Base-by-base conservation (phyloP, 2,329 filamentous ascomycete species). In the Trichocomaceae sp. region DNA sequence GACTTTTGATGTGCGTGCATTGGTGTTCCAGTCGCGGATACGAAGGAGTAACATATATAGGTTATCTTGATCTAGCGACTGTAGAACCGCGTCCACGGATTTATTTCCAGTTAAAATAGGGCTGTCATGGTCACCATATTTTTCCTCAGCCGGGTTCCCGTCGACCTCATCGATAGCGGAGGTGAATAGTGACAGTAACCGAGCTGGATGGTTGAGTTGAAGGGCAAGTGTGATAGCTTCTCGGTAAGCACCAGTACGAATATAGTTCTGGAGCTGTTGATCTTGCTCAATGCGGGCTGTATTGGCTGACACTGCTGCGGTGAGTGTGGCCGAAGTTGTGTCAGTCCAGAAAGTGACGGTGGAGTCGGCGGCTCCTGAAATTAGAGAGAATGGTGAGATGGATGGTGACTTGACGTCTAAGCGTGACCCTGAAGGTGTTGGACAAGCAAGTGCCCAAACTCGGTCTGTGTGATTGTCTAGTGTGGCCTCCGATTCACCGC, bases 381-480 rank as follows among this genome's bases (percentile, higher is more conserved):
- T 86, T 51, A 99, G 82, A 49, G 84, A 84, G 37, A 52, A 56
- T 17, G 54, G 50, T 64, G 91, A 79, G 2, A 74, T 75, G n/a
- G 71, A 69, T 37, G 64, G 64, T 23, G 61, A 59, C 57, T 67
- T 66, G 31, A 62, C 60, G 41, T 69, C 63, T 37, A 61, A 58
- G 45, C 66, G 65, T 22, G 65, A 66, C 29, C 69, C 68, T 12
- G 67, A 70, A 8, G 70, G 65, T 3, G 65, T 78, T 66, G 46
- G 86, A 79, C 68, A 92, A 80, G 89, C 83, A 17, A 97, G 76
- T 0, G 90, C 90, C 91, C 91, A 96, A 1, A 97, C 91, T 55
- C 93, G 84, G 72, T 99, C 93, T 63, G 90, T 90, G 70, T 99
- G 93, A 72, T 97, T 97, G 73, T 99, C 93, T 4, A 99, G 80